Evolutionary conservation across 1,284 basidiomycete genomes (phyloP), one percentile per base, ranked within the genome.

Genomic region (Tylopilus microsporus): DNA sequence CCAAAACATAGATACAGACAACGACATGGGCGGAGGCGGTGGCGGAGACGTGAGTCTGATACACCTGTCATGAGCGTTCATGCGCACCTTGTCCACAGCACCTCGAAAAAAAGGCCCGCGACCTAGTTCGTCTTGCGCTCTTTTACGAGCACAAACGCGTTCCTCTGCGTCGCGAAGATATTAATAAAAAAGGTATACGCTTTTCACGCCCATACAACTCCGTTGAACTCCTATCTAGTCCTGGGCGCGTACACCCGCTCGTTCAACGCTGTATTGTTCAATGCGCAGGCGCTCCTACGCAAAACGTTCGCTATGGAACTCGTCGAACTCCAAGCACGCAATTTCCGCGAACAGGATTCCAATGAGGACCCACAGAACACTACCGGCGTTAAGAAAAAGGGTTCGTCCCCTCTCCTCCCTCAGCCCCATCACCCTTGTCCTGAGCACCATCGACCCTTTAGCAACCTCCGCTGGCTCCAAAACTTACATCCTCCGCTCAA

Each of bases 261-360:
- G 3, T 91, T 91, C 71, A 82, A 79, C 30, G 58, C 62, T 0
- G 81, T 90, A 13, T 79, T 88, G n/a, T 66, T 68, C 2, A 68
- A 66, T 19, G 89, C 89, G 1, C 86, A 91, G 59, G 66, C 68
- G 4, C 82, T 80, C 16, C 74, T 92, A 13, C 74, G 74, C 32
- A 76, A 77, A 32, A 83, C 80, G 0, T 89, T 91, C 65, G 87
- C 85, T 4, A 83, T 91, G 82, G 86, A 91, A 63, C 77, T 92
- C 15, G 82, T 85, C 19, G 87, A 91, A 69, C 78, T 91, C n/a
- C 81, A 81, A 49, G 77, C 84, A 0, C 82, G 85, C 41, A 81
- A 82, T 1, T 82, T 80, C 51, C 72, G 82, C 4, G 82, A 82
- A 16, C 74, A 77, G 49, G 77, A 79, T 39, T 70, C 73, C 36